Conservation (phyloP, 2,329 filamentous ascomycete genomes). For the Polytolypa hystricis region DNA sequence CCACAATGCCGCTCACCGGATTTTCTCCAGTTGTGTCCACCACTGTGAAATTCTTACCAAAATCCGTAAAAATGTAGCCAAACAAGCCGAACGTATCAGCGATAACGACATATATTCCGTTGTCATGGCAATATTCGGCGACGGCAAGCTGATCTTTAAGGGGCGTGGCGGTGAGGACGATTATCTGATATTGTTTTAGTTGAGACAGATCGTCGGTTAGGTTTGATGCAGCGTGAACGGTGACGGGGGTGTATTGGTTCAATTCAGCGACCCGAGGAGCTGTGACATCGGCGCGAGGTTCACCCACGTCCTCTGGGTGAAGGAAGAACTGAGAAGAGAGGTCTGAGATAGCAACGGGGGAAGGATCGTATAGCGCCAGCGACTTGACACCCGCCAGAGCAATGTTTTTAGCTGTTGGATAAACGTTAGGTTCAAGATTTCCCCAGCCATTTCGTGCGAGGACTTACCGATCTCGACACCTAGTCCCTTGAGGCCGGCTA, state of each 20-base stretch:
- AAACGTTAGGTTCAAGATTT: neutral
- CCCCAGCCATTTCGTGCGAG: neutral
- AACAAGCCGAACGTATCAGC: conserved; percentile 90
- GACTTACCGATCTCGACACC: conserved; percentile 72
- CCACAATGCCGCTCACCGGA: conserved; percentile 76
- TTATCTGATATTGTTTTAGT: conserved; percentile 82
- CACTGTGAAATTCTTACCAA: conserved; percentile 85
- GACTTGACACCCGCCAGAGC: conserved; percentile 97
- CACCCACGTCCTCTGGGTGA: conserved; percentile 74
- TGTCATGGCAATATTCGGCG: conserved; percentile 85
- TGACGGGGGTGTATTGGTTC: conserved; percentile 90
- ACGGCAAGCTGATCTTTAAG: conserved; percentile 72
- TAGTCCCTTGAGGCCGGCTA: conserved; percentile 83
- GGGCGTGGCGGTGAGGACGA: conserved; percentile 78
- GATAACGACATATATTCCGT: conserved; percentile 81
- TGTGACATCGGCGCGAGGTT: conserved; percentile 76
- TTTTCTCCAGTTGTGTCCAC: conserved; percentile 86
- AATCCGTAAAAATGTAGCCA: conserved; percentile 93
- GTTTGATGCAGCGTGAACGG: conserved; percentile 53
- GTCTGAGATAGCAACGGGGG: conserved; percentile 71
- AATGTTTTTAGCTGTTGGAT: conserved; percentile 74
- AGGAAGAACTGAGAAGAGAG: conserved; percentile 98
- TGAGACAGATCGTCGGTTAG: conserved; percentile 66
- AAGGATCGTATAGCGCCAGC: conserved; percentile 82
- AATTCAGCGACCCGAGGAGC: conserved; percentile 85